Conservation (phyloP, 1,284 basidiomycete species). For the Cutaneotrichosporon sp. region DNA sequence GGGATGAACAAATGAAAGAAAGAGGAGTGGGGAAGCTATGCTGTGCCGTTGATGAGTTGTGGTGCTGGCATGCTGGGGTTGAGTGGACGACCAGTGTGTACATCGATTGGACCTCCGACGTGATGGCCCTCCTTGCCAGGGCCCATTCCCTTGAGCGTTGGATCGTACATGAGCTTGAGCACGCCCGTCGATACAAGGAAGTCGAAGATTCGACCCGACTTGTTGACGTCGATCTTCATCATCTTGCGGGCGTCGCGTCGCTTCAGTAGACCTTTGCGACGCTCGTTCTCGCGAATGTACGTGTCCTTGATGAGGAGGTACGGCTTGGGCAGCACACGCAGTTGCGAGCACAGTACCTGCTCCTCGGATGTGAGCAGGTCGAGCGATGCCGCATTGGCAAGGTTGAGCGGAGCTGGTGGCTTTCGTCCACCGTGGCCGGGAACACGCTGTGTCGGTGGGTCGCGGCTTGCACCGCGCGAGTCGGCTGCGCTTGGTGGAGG, state of each 20-base stretch:
- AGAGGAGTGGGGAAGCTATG: neutral
- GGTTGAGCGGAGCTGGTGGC: conserved; percentile 61
- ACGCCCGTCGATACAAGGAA: conserved; percentile 56
- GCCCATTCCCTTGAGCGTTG: conserved; percentile 27
- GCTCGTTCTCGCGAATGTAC: conserved; percentile 80
- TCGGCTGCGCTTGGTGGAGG: conserved; percentile 11
- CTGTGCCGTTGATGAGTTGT: conserved; percentile 5
- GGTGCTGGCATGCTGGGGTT: neutral
- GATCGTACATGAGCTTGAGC: conserved; percentile 40
- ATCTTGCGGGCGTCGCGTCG: conserved; percentile 75
- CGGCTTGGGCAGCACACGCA: conserved; percentile 84
- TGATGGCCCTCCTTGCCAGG: conserved; percentile 27
- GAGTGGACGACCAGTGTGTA: conserved; percentile 11
- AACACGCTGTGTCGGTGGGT: conserved; percentile 28
- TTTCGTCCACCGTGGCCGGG: conserved; percentile 26
- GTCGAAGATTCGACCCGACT: conserved; percentile 83
- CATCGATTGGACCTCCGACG: conserved; percentile 17
- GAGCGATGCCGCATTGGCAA: conserved; percentile 76
- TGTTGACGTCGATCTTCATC: conserved; percentile 87
- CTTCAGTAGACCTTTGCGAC: conserved; percentile 77
- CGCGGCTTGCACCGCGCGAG: conserved; percentile 25
- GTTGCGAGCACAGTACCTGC: conserved; percentile 76
- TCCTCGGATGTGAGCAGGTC: conserved; percentile 81
- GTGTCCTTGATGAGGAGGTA: conserved; percentile 90
- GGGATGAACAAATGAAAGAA: no score